Evolutionary conservation across 1,139 yeast species (phyloP), one percentile per base, ranked within the genome.

Genomic region (Saccharomyces hybrid): DNA sequence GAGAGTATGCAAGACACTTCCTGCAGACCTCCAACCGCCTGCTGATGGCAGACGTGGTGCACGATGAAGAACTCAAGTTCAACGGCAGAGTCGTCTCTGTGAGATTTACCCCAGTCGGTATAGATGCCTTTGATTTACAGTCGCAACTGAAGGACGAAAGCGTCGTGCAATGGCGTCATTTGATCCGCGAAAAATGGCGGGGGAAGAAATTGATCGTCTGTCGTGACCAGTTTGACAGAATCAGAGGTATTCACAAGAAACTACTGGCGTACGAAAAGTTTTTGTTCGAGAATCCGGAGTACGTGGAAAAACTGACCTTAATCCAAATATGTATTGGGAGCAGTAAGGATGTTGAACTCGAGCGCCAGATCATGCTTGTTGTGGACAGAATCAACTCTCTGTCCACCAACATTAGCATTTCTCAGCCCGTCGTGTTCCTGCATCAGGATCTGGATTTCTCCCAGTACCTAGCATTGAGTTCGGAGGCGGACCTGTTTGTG

Each of bases 1-100:
- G 84, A 34, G 99, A 93, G 69, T 93, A 91, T 63, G 95, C 91
- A 26, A 82, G 96, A 64, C 99, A 93, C 71, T 95, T 95, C 70
- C 73, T 87, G 57, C 97, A 91, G 71, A 90, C 98, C 3, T 86
- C 96, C 64, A 88, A 87, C 61, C 77, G 97, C 56, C 75, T 95
- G 50, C 73, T 93, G 51, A 80, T 90, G 58, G 90, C 95, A 0
- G 97, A 93, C 71, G 82, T 88, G 11, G 83, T 83, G 51, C 83
- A 82, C n/a, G 78, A 77, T 55, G 42, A 38, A 38, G 95, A 93
- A n/a, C 73, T 91, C 13, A 78, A 82, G 54, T 84, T 79, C 62
- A 81, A 83, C 30, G 89, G 88, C 11, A 78, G 81, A 55, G 80
- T 84, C 47, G 82, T 89, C 1, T 77, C 80, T 53, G 86, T 89